phyloP scores from a whole-genome alignment of 2,329 filamentous ascomycete genomes.

The Sarocladiaceae sp. region DNA sequence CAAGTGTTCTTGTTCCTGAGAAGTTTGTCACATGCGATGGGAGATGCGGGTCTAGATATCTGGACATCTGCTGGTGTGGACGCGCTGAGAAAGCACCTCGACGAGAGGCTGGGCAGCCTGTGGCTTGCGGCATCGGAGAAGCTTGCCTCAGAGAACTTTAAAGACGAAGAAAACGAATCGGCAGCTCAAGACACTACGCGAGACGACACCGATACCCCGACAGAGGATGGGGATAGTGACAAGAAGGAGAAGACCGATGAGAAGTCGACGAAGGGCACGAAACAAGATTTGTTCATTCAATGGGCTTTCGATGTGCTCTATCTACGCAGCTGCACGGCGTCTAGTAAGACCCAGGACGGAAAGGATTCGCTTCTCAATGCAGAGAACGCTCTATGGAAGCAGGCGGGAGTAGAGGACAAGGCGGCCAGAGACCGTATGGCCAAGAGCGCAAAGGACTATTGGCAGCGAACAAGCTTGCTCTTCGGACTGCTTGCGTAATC shows the following conservation, averaged over 20 bases:
- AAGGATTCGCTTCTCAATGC: slow-evolving; percentile 35
- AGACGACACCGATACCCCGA: neutral
- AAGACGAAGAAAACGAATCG: slow-evolving; percentile 10
- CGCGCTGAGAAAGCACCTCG: slow-evolving; percentile 54
- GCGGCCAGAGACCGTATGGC: slow-evolving; percentile 45
- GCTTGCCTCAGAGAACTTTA: slow-evolving; percentile 1
- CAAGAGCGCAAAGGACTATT: slow-evolving; percentile 68
- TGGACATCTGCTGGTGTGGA: slow-evolving; percentile 68
- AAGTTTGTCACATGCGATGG: slow-evolving; percentile 61
- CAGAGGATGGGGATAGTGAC: slow-evolving; percentile 12
- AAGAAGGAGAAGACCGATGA: slow-evolving; percentile 11
- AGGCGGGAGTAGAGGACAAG: slow-evolving; percentile 42
- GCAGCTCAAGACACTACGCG: slow-evolving; percentile 11
- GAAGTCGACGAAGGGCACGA: slow-evolving; percentile 6
- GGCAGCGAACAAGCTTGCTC: slow-evolving; percentile 72
- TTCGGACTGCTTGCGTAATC: slow-evolving; percentile 64
- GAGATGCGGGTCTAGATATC: slow-evolving; percentile 63
- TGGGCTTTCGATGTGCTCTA: slow-evolving; percentile 56
- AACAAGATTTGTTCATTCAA: slow-evolving; percentile 46
- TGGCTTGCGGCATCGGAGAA: slow-evolving; percentile 28
- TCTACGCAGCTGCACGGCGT: slow-evolving; percentile 39
- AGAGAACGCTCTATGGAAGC: slow-evolving; percentile 36
- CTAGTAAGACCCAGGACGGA: slow-evolving; percentile 15
- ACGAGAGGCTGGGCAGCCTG: slow-evolving; percentile 39
- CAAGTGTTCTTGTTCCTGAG: slow-evolving; percentile 66